A percentile compares a stretch with the other conserved stretches of the same genome.
Evolutionary conservation across 148 eudicot species (phyloP).

Genomic region (Heliamphora exappendiculata): DNA sequence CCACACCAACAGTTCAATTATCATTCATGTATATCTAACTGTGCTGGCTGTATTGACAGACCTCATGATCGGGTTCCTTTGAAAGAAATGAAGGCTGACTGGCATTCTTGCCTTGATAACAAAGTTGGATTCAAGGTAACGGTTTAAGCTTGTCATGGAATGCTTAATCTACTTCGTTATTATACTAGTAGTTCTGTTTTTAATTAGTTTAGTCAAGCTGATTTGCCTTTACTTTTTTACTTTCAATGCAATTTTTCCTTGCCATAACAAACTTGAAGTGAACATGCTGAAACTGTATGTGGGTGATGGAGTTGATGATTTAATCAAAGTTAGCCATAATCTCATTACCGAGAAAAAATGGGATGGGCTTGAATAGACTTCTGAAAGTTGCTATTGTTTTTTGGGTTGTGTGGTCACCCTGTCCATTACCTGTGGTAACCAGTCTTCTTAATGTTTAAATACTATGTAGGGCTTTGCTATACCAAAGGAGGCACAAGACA

Average conservation of each 20-base stretch:
- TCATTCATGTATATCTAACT: background rate
- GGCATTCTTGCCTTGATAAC: constrained; percentile 61
- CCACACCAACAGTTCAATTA: too few relatives aligned
- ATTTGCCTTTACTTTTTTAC: background rate
- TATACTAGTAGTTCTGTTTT: too few relatives aligned
- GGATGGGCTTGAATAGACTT: background rate
- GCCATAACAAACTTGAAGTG: background rate
- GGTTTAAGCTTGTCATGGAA: too few relatives aligned
- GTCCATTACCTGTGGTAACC: background rate
- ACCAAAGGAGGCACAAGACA: constrained; percentile 54
- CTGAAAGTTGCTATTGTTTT: background rate
- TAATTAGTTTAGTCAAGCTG: background rate
- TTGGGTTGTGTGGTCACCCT: background rate
- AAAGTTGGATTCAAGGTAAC: constrained; percentile 59
- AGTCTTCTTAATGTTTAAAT: constrained; percentile 6
- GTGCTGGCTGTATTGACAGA: constrained; percentile 21
- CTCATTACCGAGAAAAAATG: background rate
- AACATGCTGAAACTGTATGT: too few relatives aligned
- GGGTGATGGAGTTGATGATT: background rate
- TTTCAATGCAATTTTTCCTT: background rate
- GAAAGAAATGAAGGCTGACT: constrained; percentile 63
- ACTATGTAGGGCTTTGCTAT: constrained; percentile 50
- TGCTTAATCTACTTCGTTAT: too few relatives aligned
- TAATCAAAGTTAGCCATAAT: background rate
- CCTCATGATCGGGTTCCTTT: constrained; percentile 61